Percentiles rank a stretch among this genome's conserved stretches.
phyloP scores from a whole-genome alignment of 2,329 filamentous ascomycete species.

The Curvularia lunata region DNA sequence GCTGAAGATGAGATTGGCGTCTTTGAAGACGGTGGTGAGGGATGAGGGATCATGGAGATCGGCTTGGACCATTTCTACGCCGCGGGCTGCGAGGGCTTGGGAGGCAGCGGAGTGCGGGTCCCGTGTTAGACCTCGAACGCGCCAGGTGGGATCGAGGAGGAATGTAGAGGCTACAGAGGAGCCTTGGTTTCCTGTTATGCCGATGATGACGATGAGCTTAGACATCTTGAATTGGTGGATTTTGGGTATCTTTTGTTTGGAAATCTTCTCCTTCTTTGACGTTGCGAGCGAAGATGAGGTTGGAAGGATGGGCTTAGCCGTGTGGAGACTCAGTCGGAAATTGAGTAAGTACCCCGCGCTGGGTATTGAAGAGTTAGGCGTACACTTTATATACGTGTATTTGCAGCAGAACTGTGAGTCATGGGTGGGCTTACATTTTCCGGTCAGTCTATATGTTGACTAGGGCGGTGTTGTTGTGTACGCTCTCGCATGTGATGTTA shows the following conservation, averaged over 20 bases:
- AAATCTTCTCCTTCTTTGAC: background rate
- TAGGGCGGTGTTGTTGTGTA: background rate
- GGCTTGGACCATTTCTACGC: background rate
- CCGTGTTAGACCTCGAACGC: background rate
- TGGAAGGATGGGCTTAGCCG: background rate
- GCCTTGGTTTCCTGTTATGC: background rate
- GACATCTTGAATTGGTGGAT: background rate
- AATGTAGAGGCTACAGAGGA: background rate
- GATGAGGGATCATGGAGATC: background rate
- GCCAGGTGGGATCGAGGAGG: background rate
- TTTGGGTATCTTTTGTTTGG: background rate
- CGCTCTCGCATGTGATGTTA: background rate
- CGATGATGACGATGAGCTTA: background rate
- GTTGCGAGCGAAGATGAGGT: background rate
- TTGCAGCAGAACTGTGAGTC: background rate
- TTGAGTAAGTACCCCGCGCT: background rate
- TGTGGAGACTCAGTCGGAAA: background rate
- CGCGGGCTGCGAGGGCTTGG: background rate
- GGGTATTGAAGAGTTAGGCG: background rate
- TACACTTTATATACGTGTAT: background rate
- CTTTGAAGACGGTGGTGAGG: background rate
- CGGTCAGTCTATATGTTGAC: background rate
- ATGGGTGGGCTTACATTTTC: background rate
- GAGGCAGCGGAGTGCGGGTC: background rate
- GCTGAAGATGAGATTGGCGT: background rate